Conservation (phyloP, 2,329 filamentous ascomycete species). For the Penicillium hesseltinei region DNA sequence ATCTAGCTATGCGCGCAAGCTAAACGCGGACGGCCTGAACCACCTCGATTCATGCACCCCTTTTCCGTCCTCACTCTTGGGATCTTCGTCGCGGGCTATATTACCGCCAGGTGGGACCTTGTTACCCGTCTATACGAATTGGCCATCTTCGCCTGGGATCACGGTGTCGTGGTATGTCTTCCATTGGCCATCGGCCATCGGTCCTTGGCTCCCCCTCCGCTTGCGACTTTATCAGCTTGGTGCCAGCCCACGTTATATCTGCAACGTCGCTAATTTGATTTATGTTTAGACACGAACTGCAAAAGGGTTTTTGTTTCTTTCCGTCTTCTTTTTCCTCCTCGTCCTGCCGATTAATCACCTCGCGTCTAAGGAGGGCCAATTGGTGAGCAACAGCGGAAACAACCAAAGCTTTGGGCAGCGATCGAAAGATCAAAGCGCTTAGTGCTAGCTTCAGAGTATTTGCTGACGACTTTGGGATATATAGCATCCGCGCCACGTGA, state of each 20-base stretch:
- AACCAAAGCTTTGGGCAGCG: conserved; percentile 1
- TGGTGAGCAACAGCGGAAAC: conserved; percentile 57
- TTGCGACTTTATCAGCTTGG: conserved; percentile 1
- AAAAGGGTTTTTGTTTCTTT: conserved; percentile 80
- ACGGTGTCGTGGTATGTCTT: conserved; percentile 84
- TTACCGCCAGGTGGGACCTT: conserved; percentile 97
- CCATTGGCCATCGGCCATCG: conserved; percentile 1
- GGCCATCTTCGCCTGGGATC: conserved; percentile 95
- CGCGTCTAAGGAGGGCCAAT: conserved; percentile 72
- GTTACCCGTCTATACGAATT: conserved; percentile 96
- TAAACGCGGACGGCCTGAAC: conserved; percentile 27
- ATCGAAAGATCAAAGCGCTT: not conserved
- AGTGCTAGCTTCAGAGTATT: not conserved
- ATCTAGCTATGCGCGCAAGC: conserved; percentile 34
- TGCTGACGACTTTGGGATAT: conserved; percentile 8
- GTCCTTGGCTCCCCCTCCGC: conserved; percentile 9
- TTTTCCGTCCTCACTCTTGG: conserved; percentile 93
- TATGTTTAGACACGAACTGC: conserved; percentile 70
- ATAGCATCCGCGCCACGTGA: conserved; percentile 77
- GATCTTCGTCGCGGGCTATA: conserved; percentile 99
- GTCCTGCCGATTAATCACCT: conserved; percentile 81
- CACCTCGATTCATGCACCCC: conserved; percentile 74
- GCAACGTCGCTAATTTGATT: conserved; percentile 5
- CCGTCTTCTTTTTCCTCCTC: conserved; percentile 78
- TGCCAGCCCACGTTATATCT: conserved; percentile 1